Evolutionary conservation across 2,329 filamentous ascomycete genomes (phyloP).

Genomic region (Aureobasidium vineae): DNA sequence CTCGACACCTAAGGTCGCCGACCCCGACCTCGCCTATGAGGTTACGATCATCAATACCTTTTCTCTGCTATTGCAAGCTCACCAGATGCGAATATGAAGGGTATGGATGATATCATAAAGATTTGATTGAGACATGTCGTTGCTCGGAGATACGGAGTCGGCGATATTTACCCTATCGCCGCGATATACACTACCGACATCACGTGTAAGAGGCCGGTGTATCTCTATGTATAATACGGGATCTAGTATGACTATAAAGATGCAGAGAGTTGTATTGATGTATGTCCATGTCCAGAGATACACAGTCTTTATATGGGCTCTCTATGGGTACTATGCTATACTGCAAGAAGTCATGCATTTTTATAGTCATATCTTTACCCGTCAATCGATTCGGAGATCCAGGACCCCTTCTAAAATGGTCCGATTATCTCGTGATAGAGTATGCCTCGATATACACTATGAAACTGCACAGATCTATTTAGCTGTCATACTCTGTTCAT

Average conservation of each 20-base stretch:
- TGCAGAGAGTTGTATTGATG: neutral
- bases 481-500: too few species aligned
- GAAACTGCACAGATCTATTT: too few species aligned
- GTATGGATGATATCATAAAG: neutral
- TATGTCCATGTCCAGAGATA: too few species aligned
- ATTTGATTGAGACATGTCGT: neutral
- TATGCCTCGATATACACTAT: too few species aligned
- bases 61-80: neutral
- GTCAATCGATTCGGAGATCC: too few species aligned
- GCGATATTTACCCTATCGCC: neutral
- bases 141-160: neutral
- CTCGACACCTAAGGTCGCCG: neutral
- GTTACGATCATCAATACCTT: neutral
- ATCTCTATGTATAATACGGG: neutral
- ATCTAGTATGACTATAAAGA: neutral
- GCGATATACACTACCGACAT: neutral
- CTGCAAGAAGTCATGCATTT: too few species aligned
- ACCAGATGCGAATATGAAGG: neutral
- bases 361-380: too few species aligned
- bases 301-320: neutral
- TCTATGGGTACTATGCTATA: neutral
- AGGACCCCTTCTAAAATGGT: too few species aligned
- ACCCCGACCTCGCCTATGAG: neutral
- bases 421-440: too few species aligned
- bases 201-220: neutral